Base-by-base conservation (phyloP, 176 grass and related monocot species). In the Melocanna baccifera region DNA sequence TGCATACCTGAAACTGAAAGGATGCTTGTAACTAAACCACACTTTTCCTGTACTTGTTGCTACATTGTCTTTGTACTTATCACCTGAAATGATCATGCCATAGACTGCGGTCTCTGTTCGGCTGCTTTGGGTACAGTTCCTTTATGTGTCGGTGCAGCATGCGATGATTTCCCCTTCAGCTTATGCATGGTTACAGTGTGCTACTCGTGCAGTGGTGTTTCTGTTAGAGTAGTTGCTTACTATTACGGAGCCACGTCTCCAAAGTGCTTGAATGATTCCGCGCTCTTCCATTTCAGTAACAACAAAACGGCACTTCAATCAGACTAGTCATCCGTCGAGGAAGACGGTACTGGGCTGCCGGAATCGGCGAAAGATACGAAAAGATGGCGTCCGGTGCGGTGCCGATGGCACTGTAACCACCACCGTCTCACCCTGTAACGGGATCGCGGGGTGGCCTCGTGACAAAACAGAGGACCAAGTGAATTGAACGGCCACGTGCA, bases 401-500 rank as follows among this genome's bases (percentile, higher is more conserved):
- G 82, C 82, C 40, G 39, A 25, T 68, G 11, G 65, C 30, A 36
- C 50, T 16, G 73, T 43, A 23, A 69, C 83, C 34, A 78, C 51
- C 51, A 32, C 14, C 39, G 0, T 19, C 3, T 59, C 10, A 59
- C 10, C 42, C 56, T 63, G 80, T 62, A n/a, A 89, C 76, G 76
- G 67, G 50, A 46, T 50, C 42, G 30, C 20, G 57, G 57, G 13
- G 62, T 32, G 28, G 62, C 7, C 57, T 62, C 18, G 69, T 29
- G 89, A 80, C 69, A 69, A 83, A 76, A 91, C 80, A 36, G 80
- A 72, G 62, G 56, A 12, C 69, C 36, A 42, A n/a, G 2, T 61
- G 69, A 87, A 87, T 91, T 84, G 85, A 84, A 76, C 75, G 52
- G 2, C 62, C 81, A 91, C 67, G 80, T 9, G 76, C 87, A 80